phyloP scores from a whole-genome alignment of 2,329 filamentous ascomycete genomes.

The Phyllosticta citribraziliensis region DNA sequence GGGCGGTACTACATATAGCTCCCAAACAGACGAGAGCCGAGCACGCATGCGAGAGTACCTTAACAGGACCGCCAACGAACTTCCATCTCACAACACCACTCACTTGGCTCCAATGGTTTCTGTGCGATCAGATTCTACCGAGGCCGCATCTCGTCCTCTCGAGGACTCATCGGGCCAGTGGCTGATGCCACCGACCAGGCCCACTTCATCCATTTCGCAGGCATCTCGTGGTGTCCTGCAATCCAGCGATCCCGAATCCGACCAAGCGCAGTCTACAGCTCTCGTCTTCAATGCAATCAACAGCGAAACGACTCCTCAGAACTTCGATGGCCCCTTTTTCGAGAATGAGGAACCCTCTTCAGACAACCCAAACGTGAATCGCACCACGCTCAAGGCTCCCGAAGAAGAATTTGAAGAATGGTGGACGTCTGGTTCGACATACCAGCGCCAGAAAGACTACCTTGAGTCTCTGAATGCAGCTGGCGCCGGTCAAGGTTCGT shows the following conservation, averaged over 20 bases:
- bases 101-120: neutral
- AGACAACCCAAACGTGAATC: constrained; percentile 18
- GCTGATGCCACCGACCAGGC: neutral
- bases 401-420: constrained; percentile 32
- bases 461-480: neutral
- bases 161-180: no score
- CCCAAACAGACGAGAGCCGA: neutral
- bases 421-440: constrained; percentile 20
- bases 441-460: constrained; percentile 10
- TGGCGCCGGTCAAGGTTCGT: constrained; percentile 14
- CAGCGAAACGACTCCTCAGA: constrained; percentile 22
- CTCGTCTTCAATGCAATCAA: constrained; percentile 1
- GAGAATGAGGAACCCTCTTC: constrained; percentile 20
- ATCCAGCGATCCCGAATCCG: constrained; percentile 5
- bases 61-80: neutral
- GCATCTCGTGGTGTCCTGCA: neutral
- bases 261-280: neutral
- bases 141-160: neutral
- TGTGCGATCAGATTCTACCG: neutral
- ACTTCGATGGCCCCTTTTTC: constrained; percentile 29
- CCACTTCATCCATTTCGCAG: neutral
- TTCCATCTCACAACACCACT: neutral
- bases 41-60: constrained; percentile 9
- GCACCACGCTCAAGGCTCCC: constrained; percentile 17
- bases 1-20: neutral